Conservation (phyloP, 2,329 filamentous ascomycete species). For the Reticulascus tulasneorum region DNA sequence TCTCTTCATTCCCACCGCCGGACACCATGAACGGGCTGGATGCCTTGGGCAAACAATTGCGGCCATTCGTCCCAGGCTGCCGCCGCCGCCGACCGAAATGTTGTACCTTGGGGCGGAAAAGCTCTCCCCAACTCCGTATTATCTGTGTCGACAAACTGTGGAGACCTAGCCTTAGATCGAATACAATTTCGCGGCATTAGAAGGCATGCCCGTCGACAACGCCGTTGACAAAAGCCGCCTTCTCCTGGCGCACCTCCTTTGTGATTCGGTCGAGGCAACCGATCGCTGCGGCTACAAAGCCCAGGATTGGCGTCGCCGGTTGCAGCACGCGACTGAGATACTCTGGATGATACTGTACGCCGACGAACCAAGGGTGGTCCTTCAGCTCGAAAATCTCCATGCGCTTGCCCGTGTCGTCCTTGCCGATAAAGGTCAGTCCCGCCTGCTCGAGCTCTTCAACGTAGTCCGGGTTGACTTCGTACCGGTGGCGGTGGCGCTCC, state of each 20-base stretch:
- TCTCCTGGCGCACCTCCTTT: slow-evolving; percentile 20
- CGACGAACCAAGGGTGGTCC: slow-evolving; percentile 79
- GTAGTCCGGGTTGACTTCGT: slow-evolving; percentile 82
- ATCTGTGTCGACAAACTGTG: no score
- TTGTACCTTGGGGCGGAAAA: no score
- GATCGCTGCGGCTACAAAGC: slow-evolving; percentile 76
- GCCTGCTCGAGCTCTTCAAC: slow-evolving; percentile 63
- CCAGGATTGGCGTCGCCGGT: slow-evolving; percentile 60
- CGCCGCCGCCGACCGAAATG: no score
- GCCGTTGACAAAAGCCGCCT: no score
- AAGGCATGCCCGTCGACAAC: no score
- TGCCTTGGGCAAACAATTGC: no score
- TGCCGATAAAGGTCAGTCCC: slow-evolving; percentile 73
- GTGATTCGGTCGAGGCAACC: slow-evolving; percentile 54
- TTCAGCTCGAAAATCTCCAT: slow-evolving; percentile 83
- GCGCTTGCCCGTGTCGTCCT: slow-evolving; percentile 71
- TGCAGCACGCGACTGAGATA: slow-evolving; percentile 70
- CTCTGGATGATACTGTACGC: slow-evolving; percentile 77
- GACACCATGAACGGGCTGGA: no score
- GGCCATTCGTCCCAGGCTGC: no score
- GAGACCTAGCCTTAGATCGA: no score
- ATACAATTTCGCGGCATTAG: no score
- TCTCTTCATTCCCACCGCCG: no score
- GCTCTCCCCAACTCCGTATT: no score
- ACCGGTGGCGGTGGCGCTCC: slow-evolving; percentile 84